Conservation (phyloP, 495 filamentous ascomycete species). For the Aspergillus funiculosus region DNA sequence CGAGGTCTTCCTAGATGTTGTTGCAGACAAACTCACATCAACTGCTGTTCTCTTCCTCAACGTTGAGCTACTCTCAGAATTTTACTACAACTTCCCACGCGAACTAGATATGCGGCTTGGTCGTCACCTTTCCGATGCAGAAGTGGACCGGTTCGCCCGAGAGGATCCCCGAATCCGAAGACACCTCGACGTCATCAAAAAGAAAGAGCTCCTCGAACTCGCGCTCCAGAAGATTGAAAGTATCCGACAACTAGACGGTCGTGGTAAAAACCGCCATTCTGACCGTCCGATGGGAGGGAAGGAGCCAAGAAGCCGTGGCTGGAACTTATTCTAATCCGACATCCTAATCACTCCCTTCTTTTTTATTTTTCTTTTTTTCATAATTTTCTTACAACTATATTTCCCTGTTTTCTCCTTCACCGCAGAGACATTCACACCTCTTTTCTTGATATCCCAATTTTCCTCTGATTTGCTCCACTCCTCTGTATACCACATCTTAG, state of each 20-base stretch:
- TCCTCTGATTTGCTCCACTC: slow-evolving; percentile 1
- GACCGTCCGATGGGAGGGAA: slow-evolving; percentile 29
- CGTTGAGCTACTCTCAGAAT: slow-evolving; percentile 92
- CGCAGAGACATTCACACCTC: background rate
- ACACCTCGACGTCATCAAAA: slow-evolving; percentile 83
- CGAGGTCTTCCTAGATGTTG: slow-evolving; percentile 94
- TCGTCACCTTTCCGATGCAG: slow-evolving; percentile 64
- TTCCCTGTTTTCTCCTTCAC: too few species aligned
- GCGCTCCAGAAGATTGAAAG: slow-evolving; percentile 92
- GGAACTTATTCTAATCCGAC: slow-evolving; percentile 37
- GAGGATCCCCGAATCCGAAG: slow-evolving; percentile 84
- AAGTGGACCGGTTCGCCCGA: slow-evolving; percentile 83
- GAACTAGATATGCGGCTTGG: slow-evolving; percentile 87
- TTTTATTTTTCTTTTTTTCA: slow-evolving; percentile 9
- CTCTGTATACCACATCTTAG: slow-evolving; percentile 11
- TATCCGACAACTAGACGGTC: slow-evolving; percentile 67
- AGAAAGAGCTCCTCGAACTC: slow-evolving; percentile 89
- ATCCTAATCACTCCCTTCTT: background rate
- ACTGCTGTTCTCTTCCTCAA: slow-evolving; percentile 97
- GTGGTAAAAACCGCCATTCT: slow-evolving; percentile 25
- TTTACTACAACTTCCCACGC: slow-evolving; percentile 93
- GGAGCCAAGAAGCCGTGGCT: slow-evolving; percentile 30
- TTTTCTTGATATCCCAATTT: background rate
- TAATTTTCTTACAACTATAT: slow-evolving; percentile 2
- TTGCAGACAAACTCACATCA: slow-evolving; percentile 88